Conservation (phyloP, 1,139 yeast species). For the Taphrina populina region DNA sequence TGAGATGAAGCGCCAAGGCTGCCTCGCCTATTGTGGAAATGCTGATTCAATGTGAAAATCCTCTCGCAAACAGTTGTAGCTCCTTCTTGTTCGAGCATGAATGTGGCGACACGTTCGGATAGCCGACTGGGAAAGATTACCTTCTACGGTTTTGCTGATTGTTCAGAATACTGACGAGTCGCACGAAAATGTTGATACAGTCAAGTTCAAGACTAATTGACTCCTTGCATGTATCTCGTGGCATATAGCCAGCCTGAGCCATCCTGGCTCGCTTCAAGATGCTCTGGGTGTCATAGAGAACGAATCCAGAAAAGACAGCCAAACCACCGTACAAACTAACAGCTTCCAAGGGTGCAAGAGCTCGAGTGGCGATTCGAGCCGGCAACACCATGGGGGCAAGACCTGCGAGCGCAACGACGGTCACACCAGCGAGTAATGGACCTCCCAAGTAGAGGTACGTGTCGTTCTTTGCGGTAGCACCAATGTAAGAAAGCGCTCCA, state of each 20-base stretch:
- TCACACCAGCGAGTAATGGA: slow-evolving; percentile 30
- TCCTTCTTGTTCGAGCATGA: no score
- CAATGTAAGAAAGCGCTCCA: slow-evolving; percentile 29
- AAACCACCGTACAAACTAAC: slow-evolving; percentile 30
- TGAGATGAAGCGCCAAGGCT: no score
- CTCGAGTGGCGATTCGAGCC: slow-evolving; percentile 20
- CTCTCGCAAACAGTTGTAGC: no score
- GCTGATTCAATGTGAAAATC: no score
- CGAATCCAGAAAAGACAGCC: slow-evolving; percentile 32
- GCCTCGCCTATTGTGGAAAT: no score
- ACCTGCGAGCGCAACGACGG: slow-evolving; percentile 32
- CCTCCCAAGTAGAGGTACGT: slow-evolving; percentile 33
- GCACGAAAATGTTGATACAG: slow-evolving; percentile 33
- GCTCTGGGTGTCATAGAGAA: slow-evolving; percentile 28
- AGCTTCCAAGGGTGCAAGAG: slow-evolving; percentile 29
- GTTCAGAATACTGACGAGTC: slow-evolving; percentile 27
- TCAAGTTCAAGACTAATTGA: slow-evolving; percentile 29
- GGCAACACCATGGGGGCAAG: slow-evolving; percentile 35
- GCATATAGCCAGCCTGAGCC: slow-evolving; percentile 32
- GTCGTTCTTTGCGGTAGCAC: slow-evolving; percentile 32
- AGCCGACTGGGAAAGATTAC: no score
- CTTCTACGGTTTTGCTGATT: slow-evolving; percentile 17
- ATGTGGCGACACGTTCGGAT: no score
- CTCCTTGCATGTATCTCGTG: slow-evolving; percentile 27
- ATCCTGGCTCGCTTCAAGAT: slow-evolving; percentile 22